Evolutionary conservation across 2,329 filamentous ascomycete species (phyloP).

Genomic region (Huntiella savannae): DNA sequence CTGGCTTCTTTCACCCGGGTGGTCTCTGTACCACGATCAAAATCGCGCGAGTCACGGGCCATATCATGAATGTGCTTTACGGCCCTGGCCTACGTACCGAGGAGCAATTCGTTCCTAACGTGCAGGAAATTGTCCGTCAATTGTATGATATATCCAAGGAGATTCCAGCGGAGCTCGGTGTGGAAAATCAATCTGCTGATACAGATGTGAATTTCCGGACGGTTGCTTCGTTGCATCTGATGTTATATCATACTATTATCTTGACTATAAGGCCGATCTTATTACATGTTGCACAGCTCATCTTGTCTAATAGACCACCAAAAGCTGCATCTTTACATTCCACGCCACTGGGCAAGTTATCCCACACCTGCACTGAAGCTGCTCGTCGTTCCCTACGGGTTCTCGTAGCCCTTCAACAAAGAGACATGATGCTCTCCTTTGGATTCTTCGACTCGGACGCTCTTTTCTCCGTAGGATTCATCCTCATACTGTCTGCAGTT

Average conservation of each 20-base stretch:
- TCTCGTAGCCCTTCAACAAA: constrained; percentile 16
- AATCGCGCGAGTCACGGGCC: constrained; percentile 14
- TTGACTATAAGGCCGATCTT: constrained; percentile 17
- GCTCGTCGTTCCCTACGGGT: constrained; percentile 16
- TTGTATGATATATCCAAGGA: constrained; percentile 14
- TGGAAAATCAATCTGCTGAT: constrained; percentile 13
- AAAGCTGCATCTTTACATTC: constrained; percentile 14
- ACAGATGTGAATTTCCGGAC: constrained; percentile 17
- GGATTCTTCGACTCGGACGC: constrained; percentile 12
- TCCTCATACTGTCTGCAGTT: constrained; percentile 10
- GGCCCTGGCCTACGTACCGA: constrained; percentile 17
- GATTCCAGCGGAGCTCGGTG: constrained; percentile 13
- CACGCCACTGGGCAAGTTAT: constrained; percentile 16
- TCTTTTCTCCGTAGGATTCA: constrained; percentile 11
- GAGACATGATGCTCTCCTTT: constrained; percentile 15
- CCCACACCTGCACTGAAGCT: constrained; percentile 17
- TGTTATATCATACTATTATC: constrained; percentile 19
- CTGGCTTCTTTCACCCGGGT: constrained; percentile 16
- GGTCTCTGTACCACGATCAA: constrained; percentile 17
- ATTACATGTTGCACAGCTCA: constrained; percentile 16
- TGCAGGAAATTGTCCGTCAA: constrained; percentile 17
- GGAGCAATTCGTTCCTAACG: constrained; percentile 17
- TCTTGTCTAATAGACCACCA: constrained; percentile 14
- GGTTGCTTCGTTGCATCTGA: constrained; percentile 18
- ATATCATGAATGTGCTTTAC: constrained; percentile 17